These are phyloP conservation scores for Emergomyces africanus DNA, from an alignment of 2,329 filamentous ascomycete species.

Conservation along the genomic window DNA sequence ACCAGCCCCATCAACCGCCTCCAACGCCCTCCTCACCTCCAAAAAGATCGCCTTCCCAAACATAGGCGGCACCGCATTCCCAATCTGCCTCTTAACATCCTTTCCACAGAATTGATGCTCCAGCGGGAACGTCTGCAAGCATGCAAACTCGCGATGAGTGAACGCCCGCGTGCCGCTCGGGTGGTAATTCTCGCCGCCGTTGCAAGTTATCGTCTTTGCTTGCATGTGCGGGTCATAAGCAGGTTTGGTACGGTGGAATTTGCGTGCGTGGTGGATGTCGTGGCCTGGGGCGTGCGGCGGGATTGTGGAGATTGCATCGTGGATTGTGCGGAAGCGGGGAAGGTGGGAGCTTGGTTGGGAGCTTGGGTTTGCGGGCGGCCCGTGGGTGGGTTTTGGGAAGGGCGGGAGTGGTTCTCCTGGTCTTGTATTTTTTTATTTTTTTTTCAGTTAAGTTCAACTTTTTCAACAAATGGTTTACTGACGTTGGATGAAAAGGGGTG, in stretches of 20 bases:
- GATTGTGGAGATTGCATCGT: conserved; percentile 29
- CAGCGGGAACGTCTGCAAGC: conserved; percentile 55
- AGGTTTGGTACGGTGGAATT: conserved; percentile 15
- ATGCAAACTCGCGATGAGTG: conserved; percentile 55
- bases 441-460: no score
- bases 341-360: conserved; percentile 11
- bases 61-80: conserved; percentile 62
- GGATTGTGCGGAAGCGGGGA: conserved; percentile 28
- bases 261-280: conserved; percentile 19
- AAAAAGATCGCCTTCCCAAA: conserved; percentile 29
- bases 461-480: no score
- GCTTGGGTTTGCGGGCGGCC: conserved; percentile 6
- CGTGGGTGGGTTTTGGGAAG: conserved; percentile 52
- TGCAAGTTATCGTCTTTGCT: conserved; percentile 49
- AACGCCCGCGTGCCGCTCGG: conserved; percentile 51
- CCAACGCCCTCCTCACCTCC: conserved; percentile 26
- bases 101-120: conserved; percentile 43
- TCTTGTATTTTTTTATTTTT: conserved; percentile 26
- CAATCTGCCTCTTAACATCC: conserved; percentile 49
- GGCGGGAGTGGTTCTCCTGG: conserved; percentile 58
- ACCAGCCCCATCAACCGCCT: conserved; percentile 21
- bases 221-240: conserved; percentile 40
- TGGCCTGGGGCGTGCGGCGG: conserved; percentile 31
- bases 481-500: neutral
- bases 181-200: conserved; percentile 51